A percentile compares a stretch with the other conserved stretches of the same genome.
Evolutionary conservation across 495 filamentous ascomycete genomes (phyloP).

Genomic region (Neurospora sp.): DNA sequence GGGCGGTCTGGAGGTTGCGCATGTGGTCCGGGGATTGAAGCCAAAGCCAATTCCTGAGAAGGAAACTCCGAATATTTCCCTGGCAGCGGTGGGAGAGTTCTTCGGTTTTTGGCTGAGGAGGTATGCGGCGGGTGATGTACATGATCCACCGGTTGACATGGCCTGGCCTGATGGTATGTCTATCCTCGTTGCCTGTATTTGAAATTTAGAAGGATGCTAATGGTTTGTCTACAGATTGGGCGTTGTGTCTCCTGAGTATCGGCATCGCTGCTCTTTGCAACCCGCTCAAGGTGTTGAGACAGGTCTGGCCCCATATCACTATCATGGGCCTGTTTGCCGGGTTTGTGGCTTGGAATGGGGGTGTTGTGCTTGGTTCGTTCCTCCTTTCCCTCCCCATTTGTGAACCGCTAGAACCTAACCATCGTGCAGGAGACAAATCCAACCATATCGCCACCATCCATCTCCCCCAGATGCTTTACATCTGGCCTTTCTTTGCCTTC

Average conservation of each 20-base stretch:
- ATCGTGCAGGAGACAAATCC: slow-evolving; percentile 65
- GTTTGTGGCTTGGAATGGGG: slow-evolving; percentile 79
- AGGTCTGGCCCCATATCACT: slow-evolving; percentile 55
- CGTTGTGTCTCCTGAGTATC: slow-evolving; percentile 49
- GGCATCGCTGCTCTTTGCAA: slow-evolving; percentile 45
- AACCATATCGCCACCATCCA: slow-evolving; percentile 87
- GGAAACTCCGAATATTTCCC: slow-evolving; percentile 9
- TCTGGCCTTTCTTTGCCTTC: slow-evolving; percentile 80
- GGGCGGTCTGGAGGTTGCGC: slow-evolving; percentile 60
- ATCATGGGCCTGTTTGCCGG: slow-evolving; percentile 57
- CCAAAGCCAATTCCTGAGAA: slow-evolving; percentile 10
- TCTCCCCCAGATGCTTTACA: slow-evolving; percentile 85
- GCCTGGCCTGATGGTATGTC: slow-evolving; percentile 46
- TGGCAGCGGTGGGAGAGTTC: slow-evolving; percentile 10
- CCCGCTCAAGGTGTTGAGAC: slow-evolving; percentile 34
- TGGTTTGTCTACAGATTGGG: slow-evolving; percentile 20
- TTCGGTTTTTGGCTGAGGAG: slow-evolving; percentile 21
- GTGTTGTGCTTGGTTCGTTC: slow-evolving; percentile 73
- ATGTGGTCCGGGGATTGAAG: slow-evolving; percentile 31
- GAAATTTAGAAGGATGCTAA: neutral
- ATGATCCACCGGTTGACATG: slow-evolving; percentile 52
- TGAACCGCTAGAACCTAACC: neutral
- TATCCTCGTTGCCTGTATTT: no score
- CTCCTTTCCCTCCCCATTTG: neutral
- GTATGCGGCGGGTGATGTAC: slow-evolving; percentile 44